Evolutionary conservation across 257 asterid genomes (phyloP).

Genomic region (Nicotiana paniculata): DNA sequence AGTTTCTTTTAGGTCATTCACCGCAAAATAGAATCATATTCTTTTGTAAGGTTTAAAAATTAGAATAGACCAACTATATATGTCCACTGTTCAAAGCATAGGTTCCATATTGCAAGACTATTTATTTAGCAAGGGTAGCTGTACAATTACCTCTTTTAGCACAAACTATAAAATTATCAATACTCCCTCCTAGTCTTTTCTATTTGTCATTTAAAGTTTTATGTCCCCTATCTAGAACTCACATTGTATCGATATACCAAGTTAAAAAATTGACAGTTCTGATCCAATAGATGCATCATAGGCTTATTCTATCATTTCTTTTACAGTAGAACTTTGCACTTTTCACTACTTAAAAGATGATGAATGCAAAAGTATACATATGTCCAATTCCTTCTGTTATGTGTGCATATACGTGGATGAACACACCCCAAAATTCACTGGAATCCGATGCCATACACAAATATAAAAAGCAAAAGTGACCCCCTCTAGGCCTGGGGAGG

Average conservation of each 20-base stretch:
- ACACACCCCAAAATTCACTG: background rate
- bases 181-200: too few relatives aligned
- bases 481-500: background rate
- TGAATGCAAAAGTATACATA: background rate
- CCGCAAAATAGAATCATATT: background rate
- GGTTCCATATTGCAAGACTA: background rate
- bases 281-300: too few relatives aligned
- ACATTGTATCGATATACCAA: too few relatives aligned
- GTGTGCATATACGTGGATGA: background rate
- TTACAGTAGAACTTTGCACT: background rate
- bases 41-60: background rate
- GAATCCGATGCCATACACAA: background rate
- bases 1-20: background rate
- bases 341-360: background rate
- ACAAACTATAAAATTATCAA: background rate
- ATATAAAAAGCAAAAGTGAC: background rate
- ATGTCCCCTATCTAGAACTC: too few relatives aligned
- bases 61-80: background rate
- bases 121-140: background rate
- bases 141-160: background rate
- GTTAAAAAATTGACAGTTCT: too few relatives aligned
- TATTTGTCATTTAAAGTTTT: too few relatives aligned
- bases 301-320: background rate
- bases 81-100: background rate
- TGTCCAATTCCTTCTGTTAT: background rate